Evolutionary conservation across 169 alveolate species (phyloP).

Genomic region (Cryptosporidium sp.): DNA sequence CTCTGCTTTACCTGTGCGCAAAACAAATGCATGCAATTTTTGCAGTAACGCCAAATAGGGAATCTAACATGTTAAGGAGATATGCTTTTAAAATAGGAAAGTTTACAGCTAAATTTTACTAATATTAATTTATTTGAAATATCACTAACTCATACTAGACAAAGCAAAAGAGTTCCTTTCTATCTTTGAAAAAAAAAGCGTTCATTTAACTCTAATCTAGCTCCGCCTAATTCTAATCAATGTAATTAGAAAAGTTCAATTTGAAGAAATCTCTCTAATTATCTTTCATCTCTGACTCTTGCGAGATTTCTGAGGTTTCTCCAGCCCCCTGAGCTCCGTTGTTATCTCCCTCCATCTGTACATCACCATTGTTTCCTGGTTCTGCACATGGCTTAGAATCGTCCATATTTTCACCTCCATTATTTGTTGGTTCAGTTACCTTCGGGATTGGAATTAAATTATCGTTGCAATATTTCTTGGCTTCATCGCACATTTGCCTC

Average conservation of each 20-base stretch:
- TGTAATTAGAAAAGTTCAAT: background rate
- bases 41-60: no score
- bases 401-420: background rate
- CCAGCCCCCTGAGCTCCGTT: background rate
- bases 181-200: background rate
- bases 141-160: background rate
- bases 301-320: background rate
- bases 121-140: background rate
- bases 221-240: background rate
- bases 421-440: background rate
- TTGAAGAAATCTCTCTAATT: background rate
- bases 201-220: background rate
- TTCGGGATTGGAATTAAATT: slow-evolving; percentile 50
- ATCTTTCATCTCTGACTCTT: background rate
- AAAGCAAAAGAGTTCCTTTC: background rate
- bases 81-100: background rate
- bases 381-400: background rate
- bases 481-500: slow-evolving; percentile 39
- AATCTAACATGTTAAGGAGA: no score
- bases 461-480: slow-evolving; percentile 50
- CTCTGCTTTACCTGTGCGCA: no score
- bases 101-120: background rate
- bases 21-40: no score
- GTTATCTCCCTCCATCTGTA: background rate
- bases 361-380: background rate